A percentile compares a stretch with the other conserved stretches of the same genome.
Evolutionary conservation across 2,329 filamentous ascomycete genomes (phyloP).

Genomic region (Diaporthe batatas): DNA sequence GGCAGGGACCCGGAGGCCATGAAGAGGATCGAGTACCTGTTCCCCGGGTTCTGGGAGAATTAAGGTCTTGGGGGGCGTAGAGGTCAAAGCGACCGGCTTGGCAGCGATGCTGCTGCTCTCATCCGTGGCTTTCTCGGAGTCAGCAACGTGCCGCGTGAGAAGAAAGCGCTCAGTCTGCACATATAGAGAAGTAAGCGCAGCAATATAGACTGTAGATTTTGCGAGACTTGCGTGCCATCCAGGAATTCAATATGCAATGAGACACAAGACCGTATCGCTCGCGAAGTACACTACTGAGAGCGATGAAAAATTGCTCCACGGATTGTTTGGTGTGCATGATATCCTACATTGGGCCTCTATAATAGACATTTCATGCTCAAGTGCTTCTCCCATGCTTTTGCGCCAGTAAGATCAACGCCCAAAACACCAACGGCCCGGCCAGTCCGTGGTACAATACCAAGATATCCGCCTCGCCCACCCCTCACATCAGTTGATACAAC

Average conservation of each 20-base stretch:
- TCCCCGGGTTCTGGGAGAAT: constrained; percentile 80
- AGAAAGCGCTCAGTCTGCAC: background rate
- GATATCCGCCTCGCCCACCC: background rate
- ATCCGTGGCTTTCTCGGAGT: background rate
- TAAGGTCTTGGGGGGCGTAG: constrained; percentile 40
- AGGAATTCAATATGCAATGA: background rate
- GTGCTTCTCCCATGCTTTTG: constrained; percentile 27
- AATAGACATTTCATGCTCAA: background rate
- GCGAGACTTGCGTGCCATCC: background rate
- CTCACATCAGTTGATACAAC: constrained; percentile 74
- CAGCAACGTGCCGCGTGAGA: constrained; percentile 4
- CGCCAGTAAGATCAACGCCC: constrained; percentile 7
- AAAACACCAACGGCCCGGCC: background rate
- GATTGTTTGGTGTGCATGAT: constrained; percentile 34
- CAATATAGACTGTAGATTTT: constrained; percentile 17
- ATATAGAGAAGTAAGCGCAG: constrained; percentile 2
- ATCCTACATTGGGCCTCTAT: constrained; percentile 22
- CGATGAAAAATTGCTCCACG: constrained; percentile 23
- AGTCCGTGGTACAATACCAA: background rate
- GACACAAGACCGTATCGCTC: background rate
- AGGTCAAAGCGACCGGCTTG: background rate
- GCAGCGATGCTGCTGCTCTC: constrained; percentile 14
- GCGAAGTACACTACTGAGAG: background rate
- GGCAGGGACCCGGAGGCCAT: constrained; percentile 80
- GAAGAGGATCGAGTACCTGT: constrained; percentile 87